These are phyloP conservation scores for Oryza nivara DNA, from an alignment of 176 grass and related monocot genomes.

Conservation along the genomic window DNA sequence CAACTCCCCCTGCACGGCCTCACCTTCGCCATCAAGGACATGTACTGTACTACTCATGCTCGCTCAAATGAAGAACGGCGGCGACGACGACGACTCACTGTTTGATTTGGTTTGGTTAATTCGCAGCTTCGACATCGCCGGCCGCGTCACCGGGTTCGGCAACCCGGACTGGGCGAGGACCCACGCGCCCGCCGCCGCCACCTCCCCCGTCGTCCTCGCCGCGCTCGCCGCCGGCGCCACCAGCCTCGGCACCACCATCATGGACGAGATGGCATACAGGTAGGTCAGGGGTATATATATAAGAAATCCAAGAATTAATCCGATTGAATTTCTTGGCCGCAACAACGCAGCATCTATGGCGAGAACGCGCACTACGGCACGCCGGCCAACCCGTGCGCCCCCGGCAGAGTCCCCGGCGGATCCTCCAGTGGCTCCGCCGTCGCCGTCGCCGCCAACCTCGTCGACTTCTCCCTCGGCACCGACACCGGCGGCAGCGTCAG, in stretches of 20 bases:
- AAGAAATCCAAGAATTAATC: background rate
- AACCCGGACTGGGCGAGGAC: conserved; percentile 78
- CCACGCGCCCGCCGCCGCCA: conserved; percentile 57
- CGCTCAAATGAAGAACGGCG: too few relatives aligned
- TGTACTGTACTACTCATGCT: background rate
- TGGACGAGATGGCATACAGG: conserved; percentile 98
- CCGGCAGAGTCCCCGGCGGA: conserved; percentile 74
- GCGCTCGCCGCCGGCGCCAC: conserved; percentile 67
- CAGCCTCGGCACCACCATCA: conserved; percentile 75
- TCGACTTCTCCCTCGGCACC: conserved; percentile 78
- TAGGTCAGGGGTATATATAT: background rate
- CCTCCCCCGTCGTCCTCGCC: conserved; percentile 72
- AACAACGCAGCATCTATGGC: conserved; percentile 67
- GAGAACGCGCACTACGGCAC: conserved; percentile 93
- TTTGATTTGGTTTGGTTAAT: background rate
- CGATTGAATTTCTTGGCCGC: background rate
- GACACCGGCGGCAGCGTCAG: conserved; percentile 90
- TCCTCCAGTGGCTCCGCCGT: conserved; percentile 93
- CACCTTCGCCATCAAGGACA: conserved; percentile 38
- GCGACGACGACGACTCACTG: too few relatives aligned
- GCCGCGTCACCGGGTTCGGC: conserved; percentile 71
- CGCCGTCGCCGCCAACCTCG: conserved; percentile 69
- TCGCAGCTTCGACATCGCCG: conserved; percentile 77
- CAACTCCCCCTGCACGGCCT: conserved; percentile 7
- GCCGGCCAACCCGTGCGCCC: conserved; percentile 75